A percentile compares a stretch with the other conserved stretches of the same genome.
phyloP scores from a whole-genome alignment of 345 rosid genomes.

The Aquilaria yunnanensis region DNA sequence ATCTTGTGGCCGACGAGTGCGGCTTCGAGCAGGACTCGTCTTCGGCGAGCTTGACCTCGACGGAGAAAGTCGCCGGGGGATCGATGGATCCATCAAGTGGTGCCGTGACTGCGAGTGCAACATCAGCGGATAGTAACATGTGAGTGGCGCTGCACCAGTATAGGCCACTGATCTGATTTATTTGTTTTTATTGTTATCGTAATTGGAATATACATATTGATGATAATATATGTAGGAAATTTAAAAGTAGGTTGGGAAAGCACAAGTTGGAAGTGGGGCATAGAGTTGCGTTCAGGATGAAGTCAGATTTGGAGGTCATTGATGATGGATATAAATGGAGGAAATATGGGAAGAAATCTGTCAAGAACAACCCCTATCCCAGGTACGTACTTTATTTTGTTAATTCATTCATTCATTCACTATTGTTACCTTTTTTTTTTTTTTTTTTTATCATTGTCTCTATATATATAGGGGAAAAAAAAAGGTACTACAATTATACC shows the following conservation, averaged over 20 bases:
- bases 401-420: background rate
- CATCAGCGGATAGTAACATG: constrained; percentile 22
- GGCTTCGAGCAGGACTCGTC: constrained; percentile 24
- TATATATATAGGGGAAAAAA: too few relatives aligned
- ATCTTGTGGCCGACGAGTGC: constrained; percentile 23
- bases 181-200: background rate
- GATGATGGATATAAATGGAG: constrained; percentile 97
- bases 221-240: constrained; percentile 16
- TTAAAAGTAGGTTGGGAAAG: constrained; percentile 23
- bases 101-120: background rate
- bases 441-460: too few relatives aligned
- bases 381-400: constrained; percentile 37
- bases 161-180: background rate
- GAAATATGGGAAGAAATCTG: constrained; percentile 86
- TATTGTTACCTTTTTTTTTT: too few relatives aligned
- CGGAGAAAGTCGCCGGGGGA: constrained; percentile 25
- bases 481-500: too few relatives aligned
- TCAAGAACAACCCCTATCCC: constrained; percentile 80
- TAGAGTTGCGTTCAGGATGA: constrained; percentile 79
- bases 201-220: background rate
- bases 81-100: constrained; percentile 18
- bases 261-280: constrained; percentile 27
- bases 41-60: constrained; percentile 23
- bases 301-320: constrained; percentile 74
- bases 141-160: constrained; percentile 19